Conservation (phyloP, 768 basidiomycete genomes). For the Boletus vinaceobasis region DNA sequence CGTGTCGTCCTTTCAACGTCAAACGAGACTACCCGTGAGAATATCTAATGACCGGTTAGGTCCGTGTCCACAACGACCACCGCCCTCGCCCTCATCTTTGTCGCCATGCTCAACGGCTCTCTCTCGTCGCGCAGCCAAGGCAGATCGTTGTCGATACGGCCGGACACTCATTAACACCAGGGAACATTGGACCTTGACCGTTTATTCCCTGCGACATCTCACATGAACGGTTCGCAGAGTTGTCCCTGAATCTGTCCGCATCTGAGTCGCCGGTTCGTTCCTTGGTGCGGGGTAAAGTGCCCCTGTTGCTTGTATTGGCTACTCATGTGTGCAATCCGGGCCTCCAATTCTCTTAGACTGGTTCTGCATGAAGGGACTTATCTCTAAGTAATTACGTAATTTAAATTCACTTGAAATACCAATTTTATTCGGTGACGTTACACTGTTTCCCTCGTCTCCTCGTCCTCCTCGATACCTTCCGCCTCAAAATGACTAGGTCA, state of each 20-base stretch:
- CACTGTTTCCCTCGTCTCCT: constrained; percentile 3
- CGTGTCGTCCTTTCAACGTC: constrained; percentile 25
- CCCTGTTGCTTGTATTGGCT: not conserved
- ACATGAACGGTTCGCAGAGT: not conserved
- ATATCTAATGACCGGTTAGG: constrained; percentile 9
- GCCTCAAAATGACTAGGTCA: constrained; percentile 29
- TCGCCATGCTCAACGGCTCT: not conserved
- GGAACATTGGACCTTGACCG: not conserved
- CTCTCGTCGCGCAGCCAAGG: not conserved
- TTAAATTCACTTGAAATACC: constrained; percentile 1
- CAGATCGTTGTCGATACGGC: not conserved
- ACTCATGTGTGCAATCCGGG: not conserved
- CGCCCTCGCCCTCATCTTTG: not conserved
- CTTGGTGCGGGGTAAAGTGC: not conserved
- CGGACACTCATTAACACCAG: not conserved
- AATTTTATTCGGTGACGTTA: constrained; percentile 10
- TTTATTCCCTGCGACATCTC: not conserved
- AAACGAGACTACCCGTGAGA: constrained; percentile 21
- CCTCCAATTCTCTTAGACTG: not conserved
- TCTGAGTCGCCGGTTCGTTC: not conserved
- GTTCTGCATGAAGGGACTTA: not conserved
- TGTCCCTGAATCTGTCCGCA: not conserved
- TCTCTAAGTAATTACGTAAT: constrained; percentile 23
- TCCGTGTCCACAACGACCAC: constrained; percentile 6
- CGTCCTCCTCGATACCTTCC: not conserved